These are phyloP conservation scores for Aegilops speltoides DNA, from an alignment of 176 grass and related monocot genomes.

Conservation along the genomic window DNA sequence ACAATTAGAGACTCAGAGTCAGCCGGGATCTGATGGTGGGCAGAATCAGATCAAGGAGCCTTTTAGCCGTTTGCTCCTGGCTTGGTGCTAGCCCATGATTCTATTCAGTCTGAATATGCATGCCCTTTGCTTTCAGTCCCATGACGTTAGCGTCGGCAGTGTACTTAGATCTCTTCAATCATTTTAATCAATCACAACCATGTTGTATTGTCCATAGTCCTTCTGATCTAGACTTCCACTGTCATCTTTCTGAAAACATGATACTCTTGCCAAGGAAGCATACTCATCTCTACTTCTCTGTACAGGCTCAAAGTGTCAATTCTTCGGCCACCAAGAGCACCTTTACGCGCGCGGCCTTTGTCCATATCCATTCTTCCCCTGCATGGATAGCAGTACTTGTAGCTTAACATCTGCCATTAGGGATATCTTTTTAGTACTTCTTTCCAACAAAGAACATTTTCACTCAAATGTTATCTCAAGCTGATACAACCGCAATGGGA, in stretches of 20 bases:
- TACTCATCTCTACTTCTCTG: no score
- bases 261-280: neutral
- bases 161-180: neutral
- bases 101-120: neutral
- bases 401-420: neutral
- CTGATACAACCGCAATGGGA: neutral
- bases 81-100: neutral
- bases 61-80: neutral
- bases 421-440: no score
- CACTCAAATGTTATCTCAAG: neutral
- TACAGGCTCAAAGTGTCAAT: neutral
- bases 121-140: neutral
- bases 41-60: neutral
- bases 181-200: neutral
- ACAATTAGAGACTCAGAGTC: neutral
- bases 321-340: neutral
- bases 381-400: no score
- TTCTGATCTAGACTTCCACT: no score
- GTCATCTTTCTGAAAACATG: neutral
- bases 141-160: neutral
- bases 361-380: neutral
- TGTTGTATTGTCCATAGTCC: neutral
- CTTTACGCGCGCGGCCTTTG: neutral
- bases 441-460: neutral
- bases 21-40: neutral